phyloP scores from a whole-genome alignment of 257 asterid genomes.

The Solanum pinnatisectum region DNA sequence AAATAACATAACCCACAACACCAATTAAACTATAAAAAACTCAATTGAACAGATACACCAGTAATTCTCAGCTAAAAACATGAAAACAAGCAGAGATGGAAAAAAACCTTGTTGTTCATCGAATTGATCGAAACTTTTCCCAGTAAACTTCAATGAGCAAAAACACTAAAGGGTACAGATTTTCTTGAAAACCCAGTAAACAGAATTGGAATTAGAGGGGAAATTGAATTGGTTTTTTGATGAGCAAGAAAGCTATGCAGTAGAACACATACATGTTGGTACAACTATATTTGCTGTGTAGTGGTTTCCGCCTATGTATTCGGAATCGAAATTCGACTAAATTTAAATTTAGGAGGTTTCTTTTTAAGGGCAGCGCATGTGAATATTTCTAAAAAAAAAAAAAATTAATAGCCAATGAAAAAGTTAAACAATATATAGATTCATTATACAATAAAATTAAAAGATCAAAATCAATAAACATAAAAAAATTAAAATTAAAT shows the following conservation, averaged over 20 bases:
- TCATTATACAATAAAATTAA: not conserved
- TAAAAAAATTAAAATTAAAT: not conserved
- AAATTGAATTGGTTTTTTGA: not conserved
- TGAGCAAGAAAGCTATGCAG: not conserved
- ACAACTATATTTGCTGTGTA: not conserved
- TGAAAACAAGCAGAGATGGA: not conserved
- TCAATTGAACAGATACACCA: not conserved
- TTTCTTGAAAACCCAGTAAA: not conserved
- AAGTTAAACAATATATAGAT: not conserved
- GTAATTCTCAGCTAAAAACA: not conserved
- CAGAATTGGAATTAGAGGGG: not conserved
- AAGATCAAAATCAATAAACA: not conserved
- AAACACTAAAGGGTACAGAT: not conserved
- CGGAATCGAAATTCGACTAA: not conserved
- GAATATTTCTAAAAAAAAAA: accelerated
- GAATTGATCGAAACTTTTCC: not conserved
- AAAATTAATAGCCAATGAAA: not conserved
- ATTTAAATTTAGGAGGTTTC: not conserved
- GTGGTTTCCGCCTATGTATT: not conserved
- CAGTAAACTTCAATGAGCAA: not conserved
- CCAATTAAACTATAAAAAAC: not conserved
- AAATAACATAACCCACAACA: not conserved
- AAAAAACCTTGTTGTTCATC: not conserved
- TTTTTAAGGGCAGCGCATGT: not conserved
- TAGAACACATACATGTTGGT: not conserved